Conservation (phyloP, 164 flowering plant species). For the Platanus orientalis region DNA sequence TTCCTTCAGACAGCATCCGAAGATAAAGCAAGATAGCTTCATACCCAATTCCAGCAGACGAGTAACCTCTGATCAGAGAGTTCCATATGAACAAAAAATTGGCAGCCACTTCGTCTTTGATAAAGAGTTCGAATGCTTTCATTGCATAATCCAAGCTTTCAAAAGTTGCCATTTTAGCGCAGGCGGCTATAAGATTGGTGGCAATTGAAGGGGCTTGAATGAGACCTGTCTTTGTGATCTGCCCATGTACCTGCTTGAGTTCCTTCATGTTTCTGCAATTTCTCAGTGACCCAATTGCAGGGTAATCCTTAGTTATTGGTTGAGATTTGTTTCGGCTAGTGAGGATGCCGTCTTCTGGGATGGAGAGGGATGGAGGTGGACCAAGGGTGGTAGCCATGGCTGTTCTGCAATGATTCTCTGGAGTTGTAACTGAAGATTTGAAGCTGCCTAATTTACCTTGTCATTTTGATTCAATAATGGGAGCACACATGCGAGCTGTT, state of each 20-base stretch:
- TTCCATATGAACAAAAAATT: conserved; percentile 37
- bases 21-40: conserved; percentile 40
- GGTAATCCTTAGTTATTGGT: conserved; percentile 4
- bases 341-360: not conserved
- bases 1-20: conserved; percentile 30
- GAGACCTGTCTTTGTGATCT: conserved; percentile 35
- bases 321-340: conserved; percentile 5
- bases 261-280: conserved; percentile 39
- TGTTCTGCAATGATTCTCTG: too few species aligned
- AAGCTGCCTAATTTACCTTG: too few species aligned
- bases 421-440: too few species aligned
- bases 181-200: conserved; percentile 29
- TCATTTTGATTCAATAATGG: too few species aligned
- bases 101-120: conserved; percentile 9
- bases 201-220: conserved; percentile 13
- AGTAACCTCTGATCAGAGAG: conserved; percentile 49
- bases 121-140: conserved; percentile 31
- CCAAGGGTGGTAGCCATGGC: not conserved
- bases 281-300: conserved; percentile 19
- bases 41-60: conserved; percentile 31
- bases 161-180: conserved; percentile 26
- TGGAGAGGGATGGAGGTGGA: not conserved
- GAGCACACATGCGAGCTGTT: too few species aligned
- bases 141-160: conserved; percentile 45
- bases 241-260: conserved; percentile 34